These are phyloP conservation scores for Suillus alpinus DNA, from an alignment of 768 basidiomycete species.

Conservation along the genomic window DNA sequence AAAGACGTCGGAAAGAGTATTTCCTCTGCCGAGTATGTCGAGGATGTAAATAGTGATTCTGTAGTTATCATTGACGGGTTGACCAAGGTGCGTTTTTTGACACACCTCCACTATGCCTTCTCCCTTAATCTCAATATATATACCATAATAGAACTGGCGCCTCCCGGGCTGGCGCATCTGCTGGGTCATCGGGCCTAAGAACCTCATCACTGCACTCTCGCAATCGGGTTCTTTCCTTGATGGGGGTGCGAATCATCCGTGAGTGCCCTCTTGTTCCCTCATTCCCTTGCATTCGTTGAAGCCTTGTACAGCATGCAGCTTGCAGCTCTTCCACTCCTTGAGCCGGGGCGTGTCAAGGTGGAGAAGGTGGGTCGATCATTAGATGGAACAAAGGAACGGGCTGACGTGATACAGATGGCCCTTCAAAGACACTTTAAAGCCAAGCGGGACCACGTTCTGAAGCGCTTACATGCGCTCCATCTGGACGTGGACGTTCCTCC, in stretches of 20 bases:
- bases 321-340: conserved; percentile 81
- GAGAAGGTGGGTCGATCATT: conserved; percentile 53
- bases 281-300: conserved; percentile 2
- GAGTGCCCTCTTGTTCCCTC: conserved; percentile 26
- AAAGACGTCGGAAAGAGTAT: conserved; percentile 74
- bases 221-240: conserved; percentile 93
- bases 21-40: conserved; percentile 79
- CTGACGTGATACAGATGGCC: conserved; percentile 45
- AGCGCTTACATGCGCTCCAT: conserved; percentile 73
- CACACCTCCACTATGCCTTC: neutral
- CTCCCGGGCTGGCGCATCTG: conserved; percentile 94
- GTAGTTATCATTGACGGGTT: conserved; percentile 88
- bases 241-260: conserved; percentile 94
- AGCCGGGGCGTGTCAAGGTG: conserved; percentile 59
- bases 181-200: conserved; percentile 91
- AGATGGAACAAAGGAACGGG: too few relatives aligned
- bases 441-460: conserved; percentile 88
- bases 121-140: conserved; percentile 13
- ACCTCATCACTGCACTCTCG: conserved; percentile 84
- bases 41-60: conserved; percentile 84
- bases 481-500: conserved; percentile 78
- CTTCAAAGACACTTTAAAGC: conserved; percentile 88
- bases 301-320: conserved; percentile 63
- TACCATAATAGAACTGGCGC: conserved; percentile 73
- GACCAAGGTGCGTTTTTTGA: conserved; percentile 61